These are phyloP conservation scores for Fusarium protoensiforme DNA, from an alignment of 2,329 filamentous ascomycete species.

Conservation along the genomic window DNA sequence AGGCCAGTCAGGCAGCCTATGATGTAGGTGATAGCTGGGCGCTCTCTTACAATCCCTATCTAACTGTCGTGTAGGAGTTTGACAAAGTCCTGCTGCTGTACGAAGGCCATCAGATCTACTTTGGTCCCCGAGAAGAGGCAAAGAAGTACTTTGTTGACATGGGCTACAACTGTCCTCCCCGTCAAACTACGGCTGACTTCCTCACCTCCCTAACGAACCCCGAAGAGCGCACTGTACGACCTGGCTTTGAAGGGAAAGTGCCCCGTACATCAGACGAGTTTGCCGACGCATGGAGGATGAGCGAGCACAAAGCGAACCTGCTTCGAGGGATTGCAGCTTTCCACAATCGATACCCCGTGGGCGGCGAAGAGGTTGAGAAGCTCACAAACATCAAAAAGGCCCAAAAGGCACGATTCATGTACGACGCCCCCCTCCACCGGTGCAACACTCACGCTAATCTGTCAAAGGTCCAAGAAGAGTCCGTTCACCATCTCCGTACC, in stretches of 20 bases:
- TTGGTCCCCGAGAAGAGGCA: constrained; percentile 34
- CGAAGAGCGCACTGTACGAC: constrained; percentile 45
- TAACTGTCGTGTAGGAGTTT: constrained; percentile 50
- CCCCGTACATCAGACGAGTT: constrained; percentile 50
- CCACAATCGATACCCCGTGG: constrained; percentile 25
- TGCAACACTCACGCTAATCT: not conserved
- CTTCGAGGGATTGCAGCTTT: not conserved
- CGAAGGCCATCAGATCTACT: constrained; percentile 72
- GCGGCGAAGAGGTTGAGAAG: constrained; percentile 17
- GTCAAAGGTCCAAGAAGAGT: constrained; percentile 21
- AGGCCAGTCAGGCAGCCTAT: constrained; percentile 58
- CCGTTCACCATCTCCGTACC: constrained; percentile 59
- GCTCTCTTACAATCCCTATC: not conserved
- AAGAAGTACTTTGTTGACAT: constrained; percentile 38
- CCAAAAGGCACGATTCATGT: constrained; percentile 28
- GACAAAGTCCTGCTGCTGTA: constrained; percentile 76
- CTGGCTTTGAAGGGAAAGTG: constrained; percentile 45
- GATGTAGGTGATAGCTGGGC: constrained; percentile 41
- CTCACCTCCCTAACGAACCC: constrained; percentile 63
- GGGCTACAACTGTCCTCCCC: constrained; percentile 66
- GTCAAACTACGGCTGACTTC: constrained; percentile 77
- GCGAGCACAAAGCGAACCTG: constrained; percentile 37
- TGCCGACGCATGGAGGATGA: constrained; percentile 46
- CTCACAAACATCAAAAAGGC: constrained; percentile 14
- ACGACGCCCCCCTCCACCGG: not conserved